Base-by-base conservation (phyloP, 495 filamentous ascomycete species). In the Choiromyces venosus region DNA sequence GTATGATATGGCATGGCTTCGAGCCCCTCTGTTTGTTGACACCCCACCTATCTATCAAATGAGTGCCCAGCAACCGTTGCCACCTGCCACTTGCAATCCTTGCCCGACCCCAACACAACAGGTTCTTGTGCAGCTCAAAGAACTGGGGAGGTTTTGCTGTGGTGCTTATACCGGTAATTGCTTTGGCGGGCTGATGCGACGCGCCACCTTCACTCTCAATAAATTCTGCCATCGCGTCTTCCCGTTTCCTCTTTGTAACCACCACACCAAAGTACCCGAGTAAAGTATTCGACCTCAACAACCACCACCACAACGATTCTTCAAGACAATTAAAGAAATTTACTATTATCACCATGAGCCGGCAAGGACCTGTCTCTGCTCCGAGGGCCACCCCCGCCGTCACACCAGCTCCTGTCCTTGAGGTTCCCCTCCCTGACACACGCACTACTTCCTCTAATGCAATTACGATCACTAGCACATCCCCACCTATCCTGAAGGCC, bases 401-500 rank as follows among this genome's bases (percentile, higher is more conserved):
- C 52, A 14, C 25, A 18, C 29, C 29, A 29, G 52, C 52, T 61
- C 52, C 52, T 16, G 25, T 61, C 25, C 4, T 61, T 16, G 52
- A 61, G 1, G 52, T 25, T 61, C 52, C 52, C 52, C 52, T 61
- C 12, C 25, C 52, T 16, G 52, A 61, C 12, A 61, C 25, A n/a
- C 42, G n/a, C 9, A 56, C 68, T 12, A 73, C 74, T 39, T 36
- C 40, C 25, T 19, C 74, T 52, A 44, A 16, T 33, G 67, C 66
- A n/a, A n/a, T n/a, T 12, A 56, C 74, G 38, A 76, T 67, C 29
- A 74, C 71, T 29, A n/a, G n/a, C n/a, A n/a, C n/a, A n/a, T n/a
- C 52, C 52, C 52, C 52, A 16, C 74, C 72, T 21, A 37, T 78
- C 38, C 71, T 78, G 38, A 78, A 78, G 65, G 75, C 75, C 67